Evolutionary conservation across 2,329 filamentous ascomycete genomes (phyloP).

Genomic region (Dissoconium aciculare): DNA sequence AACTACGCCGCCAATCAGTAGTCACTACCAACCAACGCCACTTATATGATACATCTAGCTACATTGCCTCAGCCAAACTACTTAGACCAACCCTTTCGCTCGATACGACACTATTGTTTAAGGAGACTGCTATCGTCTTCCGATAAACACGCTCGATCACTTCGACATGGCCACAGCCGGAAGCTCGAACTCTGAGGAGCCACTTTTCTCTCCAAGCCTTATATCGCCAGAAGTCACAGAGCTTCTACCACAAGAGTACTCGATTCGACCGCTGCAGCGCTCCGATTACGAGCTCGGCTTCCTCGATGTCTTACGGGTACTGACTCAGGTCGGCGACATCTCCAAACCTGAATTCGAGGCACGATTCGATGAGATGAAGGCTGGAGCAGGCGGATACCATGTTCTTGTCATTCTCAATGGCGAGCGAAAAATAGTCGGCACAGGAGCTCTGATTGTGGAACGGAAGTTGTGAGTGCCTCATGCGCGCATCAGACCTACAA

Average conservation of each 20-base stretch:
- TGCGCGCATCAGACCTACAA: not conserved
- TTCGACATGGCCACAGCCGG: too few species aligned
- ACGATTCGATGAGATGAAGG: slow-evolving; percentile 67
- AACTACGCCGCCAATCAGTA: too few species aligned
- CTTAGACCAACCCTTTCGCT: too few species aligned
- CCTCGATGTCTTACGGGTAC: slow-evolving; percentile 75
- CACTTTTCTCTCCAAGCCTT: slow-evolving; percentile 63
- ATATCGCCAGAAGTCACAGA: slow-evolving; percentile 61
- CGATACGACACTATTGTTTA: too few species aligned
- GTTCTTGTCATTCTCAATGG: slow-evolving; percentile 73
- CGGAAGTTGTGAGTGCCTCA: slow-evolving; percentile 63
- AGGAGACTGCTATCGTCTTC: too few species aligned
- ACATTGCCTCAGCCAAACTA: too few species aligned
- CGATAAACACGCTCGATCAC: too few species aligned
- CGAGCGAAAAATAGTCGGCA: slow-evolving; percentile 61
- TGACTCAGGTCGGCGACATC: slow-evolving; percentile 88
- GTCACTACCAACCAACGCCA: too few species aligned
- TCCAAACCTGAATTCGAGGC: slow-evolving; percentile 57
- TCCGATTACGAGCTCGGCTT: slow-evolving; percentile 71
- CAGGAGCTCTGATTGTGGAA: slow-evolving; percentile 80
- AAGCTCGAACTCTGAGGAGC: slow-evolving; percentile 6
- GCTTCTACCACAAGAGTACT: slow-evolving; percentile 66
- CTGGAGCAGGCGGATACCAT: slow-evolving; percentile 58
- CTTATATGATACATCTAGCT: too few species aligned
- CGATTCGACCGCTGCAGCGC: slow-evolving; percentile 61